Base-by-base conservation (phyloP, 257 asterid species). In the Gardenia jasminoides region DNA sequence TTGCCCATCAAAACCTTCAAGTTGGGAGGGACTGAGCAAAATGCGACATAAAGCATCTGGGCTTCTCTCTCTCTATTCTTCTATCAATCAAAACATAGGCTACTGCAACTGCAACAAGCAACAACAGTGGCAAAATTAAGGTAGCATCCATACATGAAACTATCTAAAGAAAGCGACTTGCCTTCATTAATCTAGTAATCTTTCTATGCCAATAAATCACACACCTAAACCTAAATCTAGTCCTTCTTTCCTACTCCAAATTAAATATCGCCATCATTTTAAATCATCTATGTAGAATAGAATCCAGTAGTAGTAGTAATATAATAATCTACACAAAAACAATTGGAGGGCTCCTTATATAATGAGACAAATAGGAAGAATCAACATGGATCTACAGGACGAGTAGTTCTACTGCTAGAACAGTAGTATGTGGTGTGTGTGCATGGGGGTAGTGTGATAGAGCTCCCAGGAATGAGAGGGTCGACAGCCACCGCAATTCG, bases 41-140 rank as follows among this genome's bases (percentile, higher is more conserved):
- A 79, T 82, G 92, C 93, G 85, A 93, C 98, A 93, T 84, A 91
- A 82, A 90, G 65, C 86, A 90, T 91, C 90, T 88, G 93, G 54
- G 67, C 28, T 10, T 69, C 4, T 36, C 4, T n/a, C 4, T 36
- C 19, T 70, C 36, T 10, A 6, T 64, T 1, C 22, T 46, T 39
- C 26, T 47, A 24, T 76, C 58, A 72, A 72, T 22, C 39, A 13
- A 62, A 39, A 3, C 6, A 41, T 10, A 17, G 13, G 24, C 16
- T 22, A 78, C 68, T 12, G 33, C 76, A 46, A 44, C 47, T 31
- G 20, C 44, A 26, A 52, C 15, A 33, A 6, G 36, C 15, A 48
- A 30, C 75, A 70, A 39, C 70, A 44, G n/a, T 41, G 36, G 46
- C 65, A 22, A 3, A n/a, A n/a, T n/a, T 2, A 62, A 0, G 4